These are phyloP conservation scores for Carpinus viminea DNA, from an alignment of 306 rosid species.

Conservation along the genomic window DNA sequence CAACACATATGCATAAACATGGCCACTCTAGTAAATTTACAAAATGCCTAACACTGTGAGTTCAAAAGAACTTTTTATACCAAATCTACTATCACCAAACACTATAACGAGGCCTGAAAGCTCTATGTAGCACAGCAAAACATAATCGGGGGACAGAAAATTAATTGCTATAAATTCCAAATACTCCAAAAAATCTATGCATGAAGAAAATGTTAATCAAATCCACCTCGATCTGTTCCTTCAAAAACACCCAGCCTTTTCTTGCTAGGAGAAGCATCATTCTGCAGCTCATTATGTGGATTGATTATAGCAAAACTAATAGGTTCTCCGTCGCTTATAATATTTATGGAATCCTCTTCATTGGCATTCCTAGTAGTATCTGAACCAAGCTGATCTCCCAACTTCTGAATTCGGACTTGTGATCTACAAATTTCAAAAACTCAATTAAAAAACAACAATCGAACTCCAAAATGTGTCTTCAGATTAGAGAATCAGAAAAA, in stretches of 20 bases:
- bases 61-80: not conserved
- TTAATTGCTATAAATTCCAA: not conserved
- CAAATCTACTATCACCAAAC: not conserved
- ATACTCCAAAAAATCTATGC: not conserved
- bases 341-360: conserved; percentile 84
- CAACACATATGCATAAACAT: not conserved
- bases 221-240: conserved; percentile 53
- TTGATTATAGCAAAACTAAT: conserved; percentile 40
- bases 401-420: conserved; percentile 67
- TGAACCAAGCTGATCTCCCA: conserved; percentile 77
- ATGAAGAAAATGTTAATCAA: not conserved
- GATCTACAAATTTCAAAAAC: conserved; percentile 54
- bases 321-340: conserved; percentile 78
- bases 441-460: conserved; percentile 15
- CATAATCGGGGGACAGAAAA: conserved; percentile 1
- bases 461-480: not conserved
- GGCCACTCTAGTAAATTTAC: not conserved
- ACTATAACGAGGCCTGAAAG: not conserved
- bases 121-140: not conserved
- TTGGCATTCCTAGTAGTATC: conserved; percentile 58
- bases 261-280: conserved; percentile 52
- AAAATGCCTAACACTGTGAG: not conserved
- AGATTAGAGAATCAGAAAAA: conserved; percentile 20
- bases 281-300: conserved; percentile 49
- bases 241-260: conserved; percentile 47